phyloP scores from a whole-genome alignment of 495 filamentous ascomycete genomes.

The Hypoxylon crocopeplum region DNA sequence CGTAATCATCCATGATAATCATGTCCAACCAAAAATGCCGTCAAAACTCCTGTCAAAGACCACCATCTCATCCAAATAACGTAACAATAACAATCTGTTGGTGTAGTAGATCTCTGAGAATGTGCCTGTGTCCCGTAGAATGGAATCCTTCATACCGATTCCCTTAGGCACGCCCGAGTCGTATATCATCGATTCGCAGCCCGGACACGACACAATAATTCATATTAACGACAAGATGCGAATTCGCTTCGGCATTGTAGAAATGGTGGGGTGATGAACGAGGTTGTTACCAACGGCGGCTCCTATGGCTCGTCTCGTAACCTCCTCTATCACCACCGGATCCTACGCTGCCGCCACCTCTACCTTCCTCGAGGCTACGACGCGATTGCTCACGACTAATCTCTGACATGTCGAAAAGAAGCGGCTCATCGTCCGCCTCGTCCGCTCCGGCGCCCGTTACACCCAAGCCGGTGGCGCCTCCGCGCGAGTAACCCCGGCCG shows the following conservation, averaged over 20 bases:
- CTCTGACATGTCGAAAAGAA: conserved; percentile 90
- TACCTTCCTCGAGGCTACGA: conserved; percentile 75
- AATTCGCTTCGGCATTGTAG: neutral
- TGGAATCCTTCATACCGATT: conserved; percentile 1
- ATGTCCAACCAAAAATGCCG: conserved; percentile 25
- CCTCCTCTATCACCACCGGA: conserved; percentile 38
- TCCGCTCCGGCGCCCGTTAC: conserved; percentile 51
- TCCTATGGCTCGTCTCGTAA: conserved; percentile 42
- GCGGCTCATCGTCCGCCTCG: conserved; percentile 75
- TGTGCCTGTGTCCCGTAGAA: conserved; percentile 7
- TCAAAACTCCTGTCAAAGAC: conserved; percentile 26
- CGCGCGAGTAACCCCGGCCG: conserved; percentile 56
- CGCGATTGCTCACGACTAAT: conserved; percentile 68
- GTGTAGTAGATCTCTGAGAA: conserved; percentile 25
- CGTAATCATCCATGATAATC: conserved; percentile 23
- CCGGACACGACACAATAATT: too few species aligned
- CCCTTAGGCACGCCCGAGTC: too few species aligned
- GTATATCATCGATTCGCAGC: too few species aligned
- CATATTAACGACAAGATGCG: conserved; percentile 16
- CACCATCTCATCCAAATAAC: conserved; percentile 23
- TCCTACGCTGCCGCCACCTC: conserved; percentile 55
- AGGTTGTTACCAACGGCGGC: conserved; percentile 40
- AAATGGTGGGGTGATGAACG: neutral
- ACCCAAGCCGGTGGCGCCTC: conserved; percentile 58
- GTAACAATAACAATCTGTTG: conserved; percentile 33